Conservation (phyloP, 164 flowering plant genomes). For the Vitis cinerea region DNA sequence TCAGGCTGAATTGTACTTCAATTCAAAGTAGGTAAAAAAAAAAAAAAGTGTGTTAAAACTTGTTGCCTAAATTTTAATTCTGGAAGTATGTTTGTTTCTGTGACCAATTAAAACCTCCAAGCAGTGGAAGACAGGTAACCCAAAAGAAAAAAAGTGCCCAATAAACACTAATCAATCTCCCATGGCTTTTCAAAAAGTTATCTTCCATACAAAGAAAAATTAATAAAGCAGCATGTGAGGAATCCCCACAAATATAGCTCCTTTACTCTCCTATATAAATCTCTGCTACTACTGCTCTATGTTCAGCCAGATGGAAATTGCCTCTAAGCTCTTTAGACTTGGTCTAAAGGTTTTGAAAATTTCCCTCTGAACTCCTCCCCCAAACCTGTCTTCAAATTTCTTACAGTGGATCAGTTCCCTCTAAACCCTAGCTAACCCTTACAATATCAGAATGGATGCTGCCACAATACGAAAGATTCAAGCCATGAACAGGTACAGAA, state of each 20-base stretch:
- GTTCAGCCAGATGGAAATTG: constrained; percentile 36
- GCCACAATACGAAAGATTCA: constrained; percentile 30
- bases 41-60: too few relatives aligned
- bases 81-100: not conserved
- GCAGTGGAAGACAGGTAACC: constrained; percentile 20
- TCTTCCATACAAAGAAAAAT: not conserved
- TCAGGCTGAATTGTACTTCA: too few relatives aligned
- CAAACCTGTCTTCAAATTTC: not conserved
- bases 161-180: constrained; percentile 15
- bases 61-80: too few relatives aligned
- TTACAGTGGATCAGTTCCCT: not conserved
- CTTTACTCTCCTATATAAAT: constrained; percentile 33
- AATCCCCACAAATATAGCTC: constrained; percentile 13
- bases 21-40: too few relatives aligned
- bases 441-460: constrained; percentile 38
- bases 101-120: constrained; percentile 21
- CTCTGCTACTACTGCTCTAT: constrained; percentile 27
- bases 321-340: constrained; percentile 7
- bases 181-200: constrained; percentile 34
- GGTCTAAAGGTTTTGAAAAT: too few relatives aligned
- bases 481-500: constrained; percentile 53
- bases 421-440: constrained; percentile 1
- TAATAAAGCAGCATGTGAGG: constrained; percentile 22
- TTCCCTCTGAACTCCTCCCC: not conserved
- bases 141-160: constrained; percentile 5